Evolutionary conservation across 108 stramenopile genomes (phyloP), one percentile per base, ranked within the genome.

Genomic region (Fragilariopsis cylindrus): DNA sequence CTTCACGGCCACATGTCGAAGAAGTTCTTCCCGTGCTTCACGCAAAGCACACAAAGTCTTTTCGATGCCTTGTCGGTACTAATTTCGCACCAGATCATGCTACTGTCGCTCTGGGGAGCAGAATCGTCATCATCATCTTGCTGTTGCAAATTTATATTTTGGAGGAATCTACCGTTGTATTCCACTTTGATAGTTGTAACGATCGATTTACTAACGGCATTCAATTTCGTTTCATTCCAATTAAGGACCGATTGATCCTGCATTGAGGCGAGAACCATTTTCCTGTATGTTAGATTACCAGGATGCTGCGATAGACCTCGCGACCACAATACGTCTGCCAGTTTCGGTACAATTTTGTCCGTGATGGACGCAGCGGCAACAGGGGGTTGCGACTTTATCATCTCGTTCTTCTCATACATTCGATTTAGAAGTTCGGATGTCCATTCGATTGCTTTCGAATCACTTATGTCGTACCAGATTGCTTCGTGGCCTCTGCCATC

Each of bases 101-200:
- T 11, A 7, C 4, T 60, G 0, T 30, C 3, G 6, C 16, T 18
- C 58, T 60, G 0, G 58, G 11, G 11, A 21, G 19, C 30, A 30
- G 30, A 30, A 2, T 30, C 30, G 2, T 30, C 30, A 30, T 30
- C 30, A 30, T 30, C 30, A 30, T 30, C 30, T 30, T 18, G 15
- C 4, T 60, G 58, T 11, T 30, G 21, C 58, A n/a, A 57, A 57
- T 6, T 21, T 7, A 57, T 15, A 6, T 8, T 0, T 78, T 88
- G 85, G 62, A 93, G 83, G 69, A 93, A 93, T 9, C 88, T 72
- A 5, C 90, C 92, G 57, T 88, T 76, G 74, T 82, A 85, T 49
- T 91, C 85, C 16, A 9, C 3, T 57, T 85, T 85, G 56, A 93
- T 88, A 48, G 88, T 80, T 42, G 82, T 84, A 9, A 93, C 90